Evolutionary conservation across 2,329 filamentous ascomycete species (phyloP).

Genomic region (Pseudophaeomoniella oleicola): DNA sequence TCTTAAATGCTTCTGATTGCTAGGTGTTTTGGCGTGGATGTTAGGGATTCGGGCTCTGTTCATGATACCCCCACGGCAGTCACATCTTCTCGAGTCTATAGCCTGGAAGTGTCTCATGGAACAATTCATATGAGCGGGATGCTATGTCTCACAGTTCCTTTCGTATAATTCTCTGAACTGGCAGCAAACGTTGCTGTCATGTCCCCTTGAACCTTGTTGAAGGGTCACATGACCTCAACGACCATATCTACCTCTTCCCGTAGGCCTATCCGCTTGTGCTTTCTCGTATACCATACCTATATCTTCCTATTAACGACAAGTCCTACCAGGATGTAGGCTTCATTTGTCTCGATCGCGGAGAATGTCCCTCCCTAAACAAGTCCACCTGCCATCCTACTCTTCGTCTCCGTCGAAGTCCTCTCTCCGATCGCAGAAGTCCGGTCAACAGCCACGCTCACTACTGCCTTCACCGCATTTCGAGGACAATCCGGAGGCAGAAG

Average conservation of each 20-base stretch:
- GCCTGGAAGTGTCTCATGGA: no score
- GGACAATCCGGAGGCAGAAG: conserved; percentile 4
- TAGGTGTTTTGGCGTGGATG: not conserved
- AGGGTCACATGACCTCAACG: no score
- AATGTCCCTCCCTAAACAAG: conserved; percentile 1
- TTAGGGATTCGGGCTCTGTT: not conserved
- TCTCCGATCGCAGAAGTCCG: conserved; percentile 6
- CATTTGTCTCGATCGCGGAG: conserved; percentile 1
- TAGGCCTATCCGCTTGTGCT: no score
- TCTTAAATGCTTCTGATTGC: no score
- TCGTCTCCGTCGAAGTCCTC: conserved; percentile 12
- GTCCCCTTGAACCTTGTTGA: no score
- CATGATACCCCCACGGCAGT: not conserved
- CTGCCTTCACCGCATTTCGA: conserved; percentile 10
- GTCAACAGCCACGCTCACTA: conserved; percentile 5
- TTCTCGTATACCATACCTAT: no score
- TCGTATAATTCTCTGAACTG: no score
- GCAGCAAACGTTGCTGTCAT: no score
- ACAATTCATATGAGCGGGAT: no score
- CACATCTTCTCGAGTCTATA: not conserved
- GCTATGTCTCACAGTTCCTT: no score
- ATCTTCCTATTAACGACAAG: no score
- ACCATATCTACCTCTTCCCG: no score
- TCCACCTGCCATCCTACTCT: conserved; percentile 7
- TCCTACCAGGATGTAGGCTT: not conserved